Conservation (phyloP, 176 grass and related monocot species). For the Ensete glaucum region DNA sequence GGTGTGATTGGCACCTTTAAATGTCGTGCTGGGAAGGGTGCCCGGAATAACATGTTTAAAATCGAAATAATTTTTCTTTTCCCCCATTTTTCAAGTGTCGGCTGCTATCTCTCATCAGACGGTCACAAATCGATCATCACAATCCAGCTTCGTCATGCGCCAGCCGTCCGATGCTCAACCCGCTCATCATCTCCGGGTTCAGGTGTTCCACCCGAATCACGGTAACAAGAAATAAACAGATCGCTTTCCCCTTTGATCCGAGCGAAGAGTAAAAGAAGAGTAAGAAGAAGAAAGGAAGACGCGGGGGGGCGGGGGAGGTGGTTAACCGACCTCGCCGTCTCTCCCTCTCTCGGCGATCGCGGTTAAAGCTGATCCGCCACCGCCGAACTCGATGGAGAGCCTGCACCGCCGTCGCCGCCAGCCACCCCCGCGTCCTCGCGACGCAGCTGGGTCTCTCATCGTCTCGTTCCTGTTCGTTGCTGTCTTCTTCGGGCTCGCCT, state of each 20-base stretch:
- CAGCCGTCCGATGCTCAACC: neutral
- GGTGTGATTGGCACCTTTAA: too few species aligned
- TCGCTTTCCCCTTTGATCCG: neutral
- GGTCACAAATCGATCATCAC: neutral
- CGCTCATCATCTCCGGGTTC: neutral
- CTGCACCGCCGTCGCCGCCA: neutral
- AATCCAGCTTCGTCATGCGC: neutral
- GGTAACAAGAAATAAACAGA: neutral
- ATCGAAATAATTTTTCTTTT: too few species aligned
- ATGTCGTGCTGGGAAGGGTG: too few species aligned
- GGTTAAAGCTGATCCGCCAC: too few species aligned
- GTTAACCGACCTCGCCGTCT: neutral
- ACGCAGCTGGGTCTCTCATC: neutral
- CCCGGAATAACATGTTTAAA: too few species aligned
- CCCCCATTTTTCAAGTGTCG: neutral
- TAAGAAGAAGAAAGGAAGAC: neutral
- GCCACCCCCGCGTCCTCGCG: neutral
- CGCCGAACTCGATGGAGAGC: neutral
- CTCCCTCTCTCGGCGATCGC: neutral
- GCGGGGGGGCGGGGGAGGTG: neutral
- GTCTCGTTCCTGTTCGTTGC: neutral
- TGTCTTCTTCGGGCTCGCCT: neutral
- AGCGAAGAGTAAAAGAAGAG: neutral
- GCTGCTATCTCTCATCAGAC: neutral
- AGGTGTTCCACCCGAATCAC: neutral